These are phyloP conservation scores for Penicillium angulare DNA, from an alignment of 495 filamentous ascomycete species.

Conservation along the genomic window DNA sequence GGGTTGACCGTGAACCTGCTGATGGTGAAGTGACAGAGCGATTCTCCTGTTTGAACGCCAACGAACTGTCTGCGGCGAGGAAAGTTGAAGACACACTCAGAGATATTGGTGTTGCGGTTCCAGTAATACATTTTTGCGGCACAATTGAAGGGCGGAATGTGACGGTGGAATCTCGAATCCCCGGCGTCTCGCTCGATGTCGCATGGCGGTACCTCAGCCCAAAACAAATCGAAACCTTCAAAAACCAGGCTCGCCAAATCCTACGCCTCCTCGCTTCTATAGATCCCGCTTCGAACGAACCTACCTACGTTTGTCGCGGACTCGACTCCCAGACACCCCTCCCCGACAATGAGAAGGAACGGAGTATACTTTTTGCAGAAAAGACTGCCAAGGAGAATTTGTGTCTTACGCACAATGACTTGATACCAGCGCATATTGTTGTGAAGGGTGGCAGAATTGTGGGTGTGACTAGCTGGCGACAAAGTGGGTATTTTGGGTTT, in stretches of 20 bases:
- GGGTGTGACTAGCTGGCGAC: conserved; percentile 41
- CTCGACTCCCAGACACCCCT: conserved; percentile 35
- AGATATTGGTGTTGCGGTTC: conserved; percentile 36
- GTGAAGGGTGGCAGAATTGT: conserved; percentile 38
- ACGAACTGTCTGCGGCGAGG: conserved; percentile 37
- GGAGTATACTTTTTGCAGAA: conserved; percentile 33
- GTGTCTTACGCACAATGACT: conserved; percentile 37
- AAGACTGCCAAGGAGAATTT: conserved; percentile 26
- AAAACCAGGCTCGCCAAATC: conserved; percentile 38
- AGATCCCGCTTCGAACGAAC: conserved; percentile 24
- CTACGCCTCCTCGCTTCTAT: conserved; percentile 26
- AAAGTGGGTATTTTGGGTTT: conserved; percentile 44
- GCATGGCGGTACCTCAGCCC: conserved; percentile 40
- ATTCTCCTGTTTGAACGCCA: conserved; percentile 60
- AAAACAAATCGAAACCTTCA: conserved; percentile 33
- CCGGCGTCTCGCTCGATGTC: conserved; percentile 44
- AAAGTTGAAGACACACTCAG: conserved; percentile 38
- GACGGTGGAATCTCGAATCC: conserved; percentile 42
- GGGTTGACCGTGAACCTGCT: conserved; percentile 33
- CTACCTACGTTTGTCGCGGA: conserved; percentile 38
- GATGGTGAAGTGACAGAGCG: conserved; percentile 24
- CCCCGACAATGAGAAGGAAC: conserved; percentile 24
- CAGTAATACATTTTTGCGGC: conserved; percentile 40
- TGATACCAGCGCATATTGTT: conserved; percentile 39
- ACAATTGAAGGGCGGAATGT: conserved; percentile 41